Base-by-base conservation (phyloP, 129 eudicot genomes). In the Escallonia rubra region DNA sequence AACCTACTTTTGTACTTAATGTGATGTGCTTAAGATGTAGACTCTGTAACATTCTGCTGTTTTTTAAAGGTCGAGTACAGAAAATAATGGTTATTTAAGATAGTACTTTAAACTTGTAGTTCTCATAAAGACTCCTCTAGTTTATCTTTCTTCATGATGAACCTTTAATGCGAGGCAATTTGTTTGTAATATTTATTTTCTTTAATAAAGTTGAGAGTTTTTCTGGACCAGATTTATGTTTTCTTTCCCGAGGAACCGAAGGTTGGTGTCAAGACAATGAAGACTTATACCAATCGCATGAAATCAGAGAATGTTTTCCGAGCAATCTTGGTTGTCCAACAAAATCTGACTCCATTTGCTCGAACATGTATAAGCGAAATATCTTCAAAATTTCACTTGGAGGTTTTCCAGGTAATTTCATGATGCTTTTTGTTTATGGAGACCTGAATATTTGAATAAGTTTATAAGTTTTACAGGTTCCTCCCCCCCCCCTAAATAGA, bases 241-340 rank as follows among this genome's bases (percentile, higher is more conserved):
- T 92, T 92, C 85, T 92, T 81, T 75, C 98, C 96, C 4, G 98
- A 92, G 59, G 96, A 89, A 57, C 71, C 80, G 66, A 92, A 92
- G 82, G 96, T 92, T 78, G 98, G 98, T 71, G 96, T 89, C 4
- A 86, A 89, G 81, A 84, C 89, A 1, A 80, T 92, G 73, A 86
- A 86, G 80, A 82, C 79, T 46, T 92, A 88, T 49, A 80, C 84
- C 43, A 73, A 80, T 50, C 91, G 95, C 34, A 92, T 92, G 98
- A 86, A 92, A 75, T 74, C 83, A 34, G 98, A 92, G 66, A 81
- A 81, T 74, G 98, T 92, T 44, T 68, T 80, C 74, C 79, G 92
- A 40, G 96, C 91, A 45, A 86, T 92, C 66, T 82, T 92, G 85
- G 96, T 86, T 66, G 96, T 84, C 64, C 96, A 84, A 62, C 87